Percentiles rank a stretch among this genome's conserved stretches.
Conservation (phyloP, 805 yeast species). For the Isabelozyma gotoi region DNA sequence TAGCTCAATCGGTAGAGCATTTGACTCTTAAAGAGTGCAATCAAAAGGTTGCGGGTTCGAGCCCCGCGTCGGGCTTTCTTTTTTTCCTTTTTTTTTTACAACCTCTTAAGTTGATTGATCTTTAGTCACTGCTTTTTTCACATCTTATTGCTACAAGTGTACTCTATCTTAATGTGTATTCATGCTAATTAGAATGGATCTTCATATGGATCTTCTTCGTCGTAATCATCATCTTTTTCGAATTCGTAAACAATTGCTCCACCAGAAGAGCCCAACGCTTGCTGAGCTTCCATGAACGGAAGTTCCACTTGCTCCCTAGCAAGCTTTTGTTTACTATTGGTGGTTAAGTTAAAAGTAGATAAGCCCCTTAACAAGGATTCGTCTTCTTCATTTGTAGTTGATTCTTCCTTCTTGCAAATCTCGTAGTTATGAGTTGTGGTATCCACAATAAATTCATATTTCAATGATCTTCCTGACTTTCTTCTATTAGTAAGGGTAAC, state of each 20-base stretch:
- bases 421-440: conserved; percentile 43
- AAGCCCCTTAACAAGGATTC: conserved; percentile 62
- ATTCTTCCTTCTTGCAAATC: conserved; percentile 18
- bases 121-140: background rate
- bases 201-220: conserved; percentile 96
- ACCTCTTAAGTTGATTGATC: background rate
- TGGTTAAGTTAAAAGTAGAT: conserved; percentile 84
- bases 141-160: background rate
- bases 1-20: conserved; percentile 13
- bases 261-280: conserved; percentile 56
- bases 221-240: conserved; percentile 96
- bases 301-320: conserved; percentile 85
- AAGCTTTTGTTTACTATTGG: conserved; percentile 68
- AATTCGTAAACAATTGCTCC: conserved; percentile 96
- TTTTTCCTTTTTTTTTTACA: background rate
- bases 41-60: conserved; percentile 14
- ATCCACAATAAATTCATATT: conserved; percentile 56
- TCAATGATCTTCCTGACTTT: conserved; percentile 78
- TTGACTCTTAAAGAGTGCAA: conserved; percentile 9
- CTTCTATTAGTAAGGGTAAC: conserved; percentile 65
- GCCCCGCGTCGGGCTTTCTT: conserved; percentile 12
- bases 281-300: conserved; percentile 90
- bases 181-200: conserved; percentile 78
- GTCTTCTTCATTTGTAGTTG: conserved; percentile 38
- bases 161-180: background rate